Conservation (phyloP, 2,329 filamentous ascomycete genomes). For the Colletotrichum endophyticum region DNA sequence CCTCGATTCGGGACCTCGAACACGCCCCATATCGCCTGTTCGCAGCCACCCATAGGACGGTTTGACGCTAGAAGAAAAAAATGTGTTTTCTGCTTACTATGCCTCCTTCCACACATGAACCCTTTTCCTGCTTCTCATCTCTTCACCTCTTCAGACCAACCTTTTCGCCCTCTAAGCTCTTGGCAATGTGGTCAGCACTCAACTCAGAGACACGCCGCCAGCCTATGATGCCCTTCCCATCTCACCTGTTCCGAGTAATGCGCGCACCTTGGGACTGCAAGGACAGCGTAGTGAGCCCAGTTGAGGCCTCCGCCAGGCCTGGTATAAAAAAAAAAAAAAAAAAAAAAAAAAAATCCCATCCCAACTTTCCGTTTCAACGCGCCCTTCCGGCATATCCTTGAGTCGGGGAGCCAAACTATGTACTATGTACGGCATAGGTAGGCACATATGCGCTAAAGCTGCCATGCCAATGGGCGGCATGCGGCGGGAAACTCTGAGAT, state of each 20-base stretch:
- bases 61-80: constrained; percentile 2
- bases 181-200: not conserved
- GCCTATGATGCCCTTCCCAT: not conserved
- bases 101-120: not conserved
- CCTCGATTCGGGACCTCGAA: not conserved
- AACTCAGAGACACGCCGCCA: not conserved
- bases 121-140: not conserved
- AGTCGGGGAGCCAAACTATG: not conserved
- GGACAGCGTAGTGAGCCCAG: not conserved
- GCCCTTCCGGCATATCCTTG: not conserved
- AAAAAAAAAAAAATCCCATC: not conserved
- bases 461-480: not conserved
- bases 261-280: not conserved
- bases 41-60: not conserved
- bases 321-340: not conserved
- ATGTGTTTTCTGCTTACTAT: not conserved
- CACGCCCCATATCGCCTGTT: constrained; percentile 5
- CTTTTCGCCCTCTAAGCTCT: not conserved
- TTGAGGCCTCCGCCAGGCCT: not conserved
- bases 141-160: not conserved
- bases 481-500: not conserved
- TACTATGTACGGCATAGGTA: not conserved
- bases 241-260: not conserved
- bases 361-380: not conserved
- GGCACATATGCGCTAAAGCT: not conserved